phyloP scores from a whole-genome alignment of 2,329 filamentous ascomycete genomes.

The Anthostomella pinea region DNA sequence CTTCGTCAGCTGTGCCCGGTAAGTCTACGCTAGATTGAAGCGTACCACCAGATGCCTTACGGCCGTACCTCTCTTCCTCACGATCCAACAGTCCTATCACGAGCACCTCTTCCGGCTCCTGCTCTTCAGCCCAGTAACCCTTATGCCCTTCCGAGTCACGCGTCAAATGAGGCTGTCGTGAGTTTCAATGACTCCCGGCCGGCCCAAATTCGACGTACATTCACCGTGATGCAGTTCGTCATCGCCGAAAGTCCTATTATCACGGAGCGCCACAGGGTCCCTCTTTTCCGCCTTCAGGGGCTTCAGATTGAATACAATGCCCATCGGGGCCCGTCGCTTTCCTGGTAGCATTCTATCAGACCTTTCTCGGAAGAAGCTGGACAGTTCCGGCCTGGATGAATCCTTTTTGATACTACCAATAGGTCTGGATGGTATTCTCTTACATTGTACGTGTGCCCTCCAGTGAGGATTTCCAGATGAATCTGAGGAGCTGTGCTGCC shows the following conservation, averaged over 20 bases:
- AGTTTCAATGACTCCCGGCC: constrained; percentile 4
- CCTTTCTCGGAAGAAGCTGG: not conserved
- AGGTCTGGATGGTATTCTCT: not conserved
- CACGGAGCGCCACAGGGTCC: constrained; percentile 19
- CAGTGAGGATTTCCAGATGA: constrained; percentile 27
- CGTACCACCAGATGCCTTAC: not conserved
- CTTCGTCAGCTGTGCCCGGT: not conserved
- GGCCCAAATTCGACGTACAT: constrained; percentile 7
- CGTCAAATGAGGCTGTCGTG: constrained; percentile 8
- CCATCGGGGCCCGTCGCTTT: constrained; percentile 12
- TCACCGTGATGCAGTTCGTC: constrained; percentile 14
- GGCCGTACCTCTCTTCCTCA: constrained; percentile 7
- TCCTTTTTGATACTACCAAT: not conserved
- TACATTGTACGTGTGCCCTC: not conserved
- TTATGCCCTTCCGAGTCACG: constrained; percentile 11
- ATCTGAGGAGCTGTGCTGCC: constrained; percentile 28
- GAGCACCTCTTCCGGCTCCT: constrained; percentile 18
- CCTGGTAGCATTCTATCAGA: constrained; percentile 9
- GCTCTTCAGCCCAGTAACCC: constrained; percentile 18
- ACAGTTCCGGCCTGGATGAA: not conserved
- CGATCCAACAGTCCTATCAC: constrained; percentile 21
- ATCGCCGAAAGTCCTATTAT: constrained; percentile 8
- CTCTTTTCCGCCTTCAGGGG: constrained; percentile 19
- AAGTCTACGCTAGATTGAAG: not conserved
- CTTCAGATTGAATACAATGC: constrained; percentile 21